These are phyloP conservation scores for Phytophthora multivora DNA, from an alignment of 352 stramenopile species.

Conservation along the genomic window DNA sequence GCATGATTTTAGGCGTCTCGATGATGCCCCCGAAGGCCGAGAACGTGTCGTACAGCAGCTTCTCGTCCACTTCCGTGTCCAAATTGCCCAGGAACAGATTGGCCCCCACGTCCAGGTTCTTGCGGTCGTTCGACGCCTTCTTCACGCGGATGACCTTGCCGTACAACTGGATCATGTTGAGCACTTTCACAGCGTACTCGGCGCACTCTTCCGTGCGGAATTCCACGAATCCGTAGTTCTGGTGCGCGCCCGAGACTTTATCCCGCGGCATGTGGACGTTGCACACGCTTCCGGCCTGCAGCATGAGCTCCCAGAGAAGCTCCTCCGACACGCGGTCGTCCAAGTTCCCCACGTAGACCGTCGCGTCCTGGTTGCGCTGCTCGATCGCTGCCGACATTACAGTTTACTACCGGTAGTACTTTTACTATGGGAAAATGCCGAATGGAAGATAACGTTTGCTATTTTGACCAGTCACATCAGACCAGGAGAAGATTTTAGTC, in stretches of 20 bases:
- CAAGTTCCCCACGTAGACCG: conserved; percentile 98
- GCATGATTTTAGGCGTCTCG: conserved; percentile 95
- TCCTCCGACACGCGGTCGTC: conserved; percentile 96
- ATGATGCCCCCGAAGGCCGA: conserved; percentile 98
- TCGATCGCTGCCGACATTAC: conserved; percentile 85
- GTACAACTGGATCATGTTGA: conserved; percentile 99
- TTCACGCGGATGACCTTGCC: conserved; percentile 95
- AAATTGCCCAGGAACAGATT: conserved; percentile 99
- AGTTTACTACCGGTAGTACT: no score
- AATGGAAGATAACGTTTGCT: no score
- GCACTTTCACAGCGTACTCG: conserved; percentile 98
- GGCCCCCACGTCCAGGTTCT: conserved; percentile 97
- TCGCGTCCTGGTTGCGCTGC: conserved; percentile 96
- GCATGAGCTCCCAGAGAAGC: conserved; percentile 97
- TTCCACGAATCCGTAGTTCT: conserved; percentile 99
- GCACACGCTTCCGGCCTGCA: conserved; percentile 94
- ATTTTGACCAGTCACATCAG: neutral
- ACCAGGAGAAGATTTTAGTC: neutral
- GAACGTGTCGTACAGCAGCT: conserved; percentile 99
- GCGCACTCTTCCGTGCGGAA: conserved; percentile 97
- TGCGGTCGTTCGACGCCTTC: conserved; percentile 96
- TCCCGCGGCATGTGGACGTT: conserved; percentile 99
- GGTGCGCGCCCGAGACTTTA: conserved; percentile 95
- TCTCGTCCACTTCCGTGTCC: conserved; percentile 97
- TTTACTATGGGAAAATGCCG: neutral